Evolutionary conservation across 495 filamentous ascomycete genomes (phyloP), one percentile per base, ranked within the genome.

Genomic region (Penicillium robsamsonii): DNA sequence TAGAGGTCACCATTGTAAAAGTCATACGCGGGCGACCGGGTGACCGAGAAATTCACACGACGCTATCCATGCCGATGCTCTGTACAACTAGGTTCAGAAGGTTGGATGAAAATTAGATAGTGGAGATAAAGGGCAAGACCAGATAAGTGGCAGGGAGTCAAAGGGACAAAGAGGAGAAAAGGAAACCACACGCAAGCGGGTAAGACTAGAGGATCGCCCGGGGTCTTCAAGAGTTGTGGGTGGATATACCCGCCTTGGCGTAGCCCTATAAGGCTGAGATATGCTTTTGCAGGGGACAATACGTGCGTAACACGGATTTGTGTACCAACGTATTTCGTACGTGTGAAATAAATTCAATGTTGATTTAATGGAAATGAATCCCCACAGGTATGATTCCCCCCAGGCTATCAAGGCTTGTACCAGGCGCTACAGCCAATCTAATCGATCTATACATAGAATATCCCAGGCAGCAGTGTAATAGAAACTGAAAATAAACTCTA

Each of bases 231-330:
- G 50, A 5, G 29, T n/a, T 38, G 20, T 17, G 15, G 5, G 59
- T 62, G 55, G 55, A 48, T 43, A 40, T 20, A 47, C 27, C 5
- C 37, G 33, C 5, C 59, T 62, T 59, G 63, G 56, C 53, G 24
- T 47, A 22, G 53, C 56, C 65, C 47, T 52, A 53, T 68, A 68
- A 63, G 66, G 66, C 66, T 68, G 65, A 62, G 13, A 52, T 57
- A 15, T 27, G 11, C 43, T 22, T 27, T 13, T 12, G 43, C 17
- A 35, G 35, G 6, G 2, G n/a, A 38, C 6, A 15, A 38, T 17
- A 17, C 35, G 7, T 27, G 24, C 5, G 4, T 7, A 27, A 27
- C 4, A 0, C 4, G 6, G 25, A 27, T 27, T 27, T 27, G 4
- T 27, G 25, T 27, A 27, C 25, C 25, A 27, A 27, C 25, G 4